Evolutionary conservation across 2,329 filamentous ascomycete genomes (phyloP).

Genomic region (Pseudogymnoascus sp.): DNA sequence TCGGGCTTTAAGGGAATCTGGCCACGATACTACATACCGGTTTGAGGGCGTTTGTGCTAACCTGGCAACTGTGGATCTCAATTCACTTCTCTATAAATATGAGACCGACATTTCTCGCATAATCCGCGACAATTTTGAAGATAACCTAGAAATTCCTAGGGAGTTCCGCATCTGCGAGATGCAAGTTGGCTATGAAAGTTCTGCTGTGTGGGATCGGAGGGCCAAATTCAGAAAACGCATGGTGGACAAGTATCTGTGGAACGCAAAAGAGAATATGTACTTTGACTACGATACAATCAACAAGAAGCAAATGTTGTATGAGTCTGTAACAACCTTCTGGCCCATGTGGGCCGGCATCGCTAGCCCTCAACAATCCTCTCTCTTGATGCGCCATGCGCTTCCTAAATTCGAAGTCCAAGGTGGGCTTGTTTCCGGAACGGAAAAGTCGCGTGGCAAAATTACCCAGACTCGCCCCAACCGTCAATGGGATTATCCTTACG

Average conservation of each 20-base stretch:
- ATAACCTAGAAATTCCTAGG: slow-evolving; percentile 69
- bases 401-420: slow-evolving; percentile 84
- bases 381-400: slow-evolving; percentile 72
- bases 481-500: slow-evolving; percentile 97
- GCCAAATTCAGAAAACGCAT: slow-evolving; percentile 75
- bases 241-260: slow-evolving; percentile 93
- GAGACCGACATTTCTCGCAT: slow-evolving; percentile 85
- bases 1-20: slow-evolving; percentile 89
- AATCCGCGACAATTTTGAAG: slow-evolving; percentile 77
- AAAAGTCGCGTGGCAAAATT: slow-evolving; percentile 76
- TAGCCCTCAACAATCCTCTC: slow-evolving; percentile 76
- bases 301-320: slow-evolving; percentile 74
- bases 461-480: slow-evolving; percentile 81
- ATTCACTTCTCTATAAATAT: slow-evolving; percentile 93
- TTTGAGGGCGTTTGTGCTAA: slow-evolving; percentile 82
- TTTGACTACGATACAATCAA: slow-evolving; percentile 92
- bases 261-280: slow-evolving; percentile 87
- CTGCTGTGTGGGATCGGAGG: slow-evolving; percentile 82
- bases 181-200: slow-evolving; percentile 67
- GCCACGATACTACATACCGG: slow-evolving; percentile 97
- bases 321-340: slow-evolving; percentile 93
- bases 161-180: slow-evolving; percentile 71
- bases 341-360: slow-evolving; percentile 91
- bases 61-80: slow-evolving; percentile 88
- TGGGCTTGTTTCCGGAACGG: slow-evolving; percentile 81